Percentiles rank a stretch among this genome's conserved stretches.
phyloP scores from a whole-genome alignment of 192 early-diverging fungal genomes.

The Obelidium mucronatum region DNA sequence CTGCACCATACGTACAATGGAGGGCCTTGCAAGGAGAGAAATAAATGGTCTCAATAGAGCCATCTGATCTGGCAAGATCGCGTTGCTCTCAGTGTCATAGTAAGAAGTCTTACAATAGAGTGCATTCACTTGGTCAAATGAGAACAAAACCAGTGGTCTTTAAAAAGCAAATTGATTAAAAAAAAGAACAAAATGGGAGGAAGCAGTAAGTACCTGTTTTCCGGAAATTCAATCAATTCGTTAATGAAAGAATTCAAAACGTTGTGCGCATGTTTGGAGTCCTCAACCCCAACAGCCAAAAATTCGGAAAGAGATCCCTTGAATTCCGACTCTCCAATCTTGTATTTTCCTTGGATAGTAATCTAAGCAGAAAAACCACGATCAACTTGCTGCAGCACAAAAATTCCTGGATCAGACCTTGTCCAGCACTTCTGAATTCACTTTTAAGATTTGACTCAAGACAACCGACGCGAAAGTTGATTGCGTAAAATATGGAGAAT shows the following conservation, averaged over 20 bases:
- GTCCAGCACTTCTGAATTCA: conserved; percentile 9
- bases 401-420: conserved; percentile 5
- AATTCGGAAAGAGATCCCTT: conserved; percentile 11
- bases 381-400: neutral
- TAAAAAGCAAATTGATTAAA: neutral
- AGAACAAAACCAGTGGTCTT: conserved; percentile 38
- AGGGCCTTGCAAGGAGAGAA: neutral
- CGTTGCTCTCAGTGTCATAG: conserved; percentile 35
- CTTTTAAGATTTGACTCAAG: conserved; percentile 8
- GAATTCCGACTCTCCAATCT: neutral
- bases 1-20: conserved; percentile 5
- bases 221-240: conserved; percentile 26
- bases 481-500: conserved; percentile 9
- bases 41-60: conserved; percentile 34
- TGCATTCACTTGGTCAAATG: conserved; percentile 46
- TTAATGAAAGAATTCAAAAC: conserved; percentile 22
- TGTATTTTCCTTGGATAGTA: conserved; percentile 1
- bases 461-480: conserved; percentile 18
- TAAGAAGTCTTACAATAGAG: conserved; percentile 39
- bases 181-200: neutral
- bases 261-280: neutral
- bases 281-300: neutral
- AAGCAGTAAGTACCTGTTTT: conserved; percentile 20
- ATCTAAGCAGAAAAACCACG: neutral
- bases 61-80: conserved; percentile 25